These are phyloP conservation scores for Leccinum griseonigrum DNA, from an alignment of 1,284 basidiomycete genomes.

Conservation along the genomic window DNA sequence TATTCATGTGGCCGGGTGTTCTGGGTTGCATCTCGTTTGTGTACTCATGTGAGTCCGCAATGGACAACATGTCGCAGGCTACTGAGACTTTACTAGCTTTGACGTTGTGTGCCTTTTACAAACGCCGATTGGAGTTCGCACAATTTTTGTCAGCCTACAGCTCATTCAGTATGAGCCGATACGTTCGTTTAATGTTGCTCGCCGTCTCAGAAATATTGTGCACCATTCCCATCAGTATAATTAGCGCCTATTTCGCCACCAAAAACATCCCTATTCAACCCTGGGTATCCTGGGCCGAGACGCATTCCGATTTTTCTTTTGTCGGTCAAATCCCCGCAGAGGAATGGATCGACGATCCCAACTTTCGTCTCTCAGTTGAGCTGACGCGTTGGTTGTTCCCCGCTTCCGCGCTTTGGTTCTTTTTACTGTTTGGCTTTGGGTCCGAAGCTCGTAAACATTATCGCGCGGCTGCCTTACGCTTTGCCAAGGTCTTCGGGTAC, in stretches of 20 bases:
- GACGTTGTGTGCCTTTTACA: slow-evolving; percentile 31
- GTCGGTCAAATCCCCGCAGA: slow-evolving; percentile 33
- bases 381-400: slow-evolving; percentile 40
- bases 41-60: slow-evolving; percentile 21
- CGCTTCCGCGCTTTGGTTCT: slow-evolving; percentile 39
- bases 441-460: slow-evolving; percentile 40
- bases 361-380: slow-evolving; percentile 21
- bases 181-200: slow-evolving; percentile 54
- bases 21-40: slow-evolving; percentile 29
- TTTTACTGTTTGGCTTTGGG: slow-evolving; percentile 43
- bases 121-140: slow-evolving; percentile 28
- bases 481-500: slow-evolving; percentile 18
- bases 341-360: slow-evolving; percentile 24
- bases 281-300: slow-evolving; percentile 41
- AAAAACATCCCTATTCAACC: slow-evolving; percentile 33
- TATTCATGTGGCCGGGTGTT: slow-evolving; percentile 28
- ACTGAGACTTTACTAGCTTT: slow-evolving; percentile 22
- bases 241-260: slow-evolving; percentile 35
- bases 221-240: slow-evolving; percentile 33
- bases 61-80: background rate
- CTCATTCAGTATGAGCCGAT: slow-evolving; percentile 44
- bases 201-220: slow-evolving; percentile 44
- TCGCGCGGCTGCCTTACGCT: slow-evolving; percentile 4
- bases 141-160: slow-evolving; percentile 25
- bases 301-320: slow-evolving; percentile 39